Conservation (phyloP, 2,329 filamentous ascomycete genomes). For the Xylariomycetidae sp. region DNA sequence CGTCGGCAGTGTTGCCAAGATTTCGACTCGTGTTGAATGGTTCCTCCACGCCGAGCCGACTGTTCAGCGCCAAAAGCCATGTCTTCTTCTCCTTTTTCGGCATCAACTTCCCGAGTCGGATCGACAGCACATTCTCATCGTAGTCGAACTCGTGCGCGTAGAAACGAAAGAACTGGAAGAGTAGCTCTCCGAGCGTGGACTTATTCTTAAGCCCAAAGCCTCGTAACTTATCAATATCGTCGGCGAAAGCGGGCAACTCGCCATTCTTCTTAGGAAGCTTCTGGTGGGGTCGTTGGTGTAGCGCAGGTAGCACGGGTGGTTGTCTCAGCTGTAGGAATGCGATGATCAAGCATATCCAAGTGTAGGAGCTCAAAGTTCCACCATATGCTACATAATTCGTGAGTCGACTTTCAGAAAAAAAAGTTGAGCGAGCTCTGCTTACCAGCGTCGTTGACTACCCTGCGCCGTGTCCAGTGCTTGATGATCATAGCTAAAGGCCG, state of each 20-base stretch:
- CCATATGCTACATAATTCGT: slow-evolving; percentile 64
- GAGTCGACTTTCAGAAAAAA: slow-evolving; percentile 3
- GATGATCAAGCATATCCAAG: slow-evolving; percentile 98
- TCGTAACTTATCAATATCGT: slow-evolving; percentile 70
- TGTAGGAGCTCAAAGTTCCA: slow-evolving; percentile 94
- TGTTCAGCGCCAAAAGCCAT: slow-evolving; percentile 79
- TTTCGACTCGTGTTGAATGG: slow-evolving; percentile 90
- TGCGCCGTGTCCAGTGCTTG: slow-evolving; percentile 92
- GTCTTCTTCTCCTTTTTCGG: slow-evolving; percentile 79
- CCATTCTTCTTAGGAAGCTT: slow-evolving; percentile 60
- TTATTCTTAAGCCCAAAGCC: slow-evolving; percentile 77
- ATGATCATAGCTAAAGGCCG: slow-evolving; percentile 92
- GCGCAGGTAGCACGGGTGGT: slow-evolving; percentile 76
- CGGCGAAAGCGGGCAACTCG: slow-evolving; percentile 73
- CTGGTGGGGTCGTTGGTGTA: slow-evolving; percentile 70
- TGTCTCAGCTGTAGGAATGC: slow-evolving; percentile 88
- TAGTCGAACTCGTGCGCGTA: slow-evolving; percentile 94
- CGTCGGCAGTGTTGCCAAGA: slow-evolving; percentile 92
- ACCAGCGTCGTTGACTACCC: slow-evolving; percentile 96
- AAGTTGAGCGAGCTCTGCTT: slow-evolving; percentile 31
- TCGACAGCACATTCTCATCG: slow-evolving; percentile 76
- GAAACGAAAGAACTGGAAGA: slow-evolving; percentile 93
- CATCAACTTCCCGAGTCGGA: slow-evolving; percentile 73
- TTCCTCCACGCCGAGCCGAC: slow-evolving; percentile 90
- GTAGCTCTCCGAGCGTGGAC: slow-evolving; percentile 75